Percentiles rank a stretch among this genome's conserved stretches.
Evolutionary conservation across 805 yeast species (phyloP).

Genomic region (Torulaspora gathmanii): DNA sequence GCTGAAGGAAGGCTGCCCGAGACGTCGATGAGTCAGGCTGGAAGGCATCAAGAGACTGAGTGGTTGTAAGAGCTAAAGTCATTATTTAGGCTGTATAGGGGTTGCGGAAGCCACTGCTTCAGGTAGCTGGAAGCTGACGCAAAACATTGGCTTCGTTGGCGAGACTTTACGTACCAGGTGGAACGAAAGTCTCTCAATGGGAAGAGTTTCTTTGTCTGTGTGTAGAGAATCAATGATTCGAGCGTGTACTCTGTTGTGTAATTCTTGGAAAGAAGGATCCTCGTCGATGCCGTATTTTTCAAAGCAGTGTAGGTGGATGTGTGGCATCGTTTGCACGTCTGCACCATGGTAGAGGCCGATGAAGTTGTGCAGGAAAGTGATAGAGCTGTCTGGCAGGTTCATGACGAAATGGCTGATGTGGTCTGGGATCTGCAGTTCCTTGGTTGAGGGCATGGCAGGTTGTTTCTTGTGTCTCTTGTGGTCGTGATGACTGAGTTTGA

Average conservation of each 20-base stretch:
- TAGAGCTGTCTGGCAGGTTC: conserved; percentile 93
- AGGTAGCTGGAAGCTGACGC: conserved; percentile 75
- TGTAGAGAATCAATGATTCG: conserved; percentile 45
- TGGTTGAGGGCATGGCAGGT: conserved; percentile 43
- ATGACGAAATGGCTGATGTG: conserved; percentile 68
- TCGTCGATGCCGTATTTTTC: conserved; percentile 78
- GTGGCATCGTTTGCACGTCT: conserved; percentile 55
- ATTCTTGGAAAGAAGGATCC: conserved; percentile 64
- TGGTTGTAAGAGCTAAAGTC: background rate
- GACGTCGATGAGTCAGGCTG: conserved; percentile 6
- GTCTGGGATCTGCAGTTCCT: conserved; percentile 29
- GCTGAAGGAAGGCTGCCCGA: conserved; percentile 1
- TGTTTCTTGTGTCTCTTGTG: conserved; percentile 37
- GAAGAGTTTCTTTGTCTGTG: conserved; percentile 44
- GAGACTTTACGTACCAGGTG: conserved; percentile 92
- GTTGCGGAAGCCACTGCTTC: conserved; percentile 40
- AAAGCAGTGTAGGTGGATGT: conserved; percentile 85
- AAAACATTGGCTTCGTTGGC: conserved; percentile 95
- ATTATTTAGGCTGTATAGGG: background rate
- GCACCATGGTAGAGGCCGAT: conserved; percentile 56
- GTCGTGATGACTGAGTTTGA: conserved; percentile 23
- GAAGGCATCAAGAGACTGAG: too few relatives aligned
- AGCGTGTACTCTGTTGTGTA: conserved; percentile 60
- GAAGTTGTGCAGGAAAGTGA: conserved; percentile 73
- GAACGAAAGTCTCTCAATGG: conserved; percentile 49